Conservation (phyloP, 345 rosid species). For the Gossypium thurberi region DNA sequence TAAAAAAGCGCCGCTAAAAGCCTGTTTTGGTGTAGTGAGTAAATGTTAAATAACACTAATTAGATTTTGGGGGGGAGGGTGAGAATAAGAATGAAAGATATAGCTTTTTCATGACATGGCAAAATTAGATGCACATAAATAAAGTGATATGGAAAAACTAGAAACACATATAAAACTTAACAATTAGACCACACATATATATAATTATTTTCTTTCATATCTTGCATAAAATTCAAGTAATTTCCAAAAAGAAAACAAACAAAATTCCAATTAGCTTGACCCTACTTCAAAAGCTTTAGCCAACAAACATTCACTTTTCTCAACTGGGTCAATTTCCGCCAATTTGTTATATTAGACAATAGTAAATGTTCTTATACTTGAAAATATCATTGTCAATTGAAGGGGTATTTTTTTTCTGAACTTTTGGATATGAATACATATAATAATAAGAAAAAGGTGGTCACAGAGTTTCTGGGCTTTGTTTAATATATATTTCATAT, state of each 20-base stretch:
- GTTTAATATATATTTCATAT: neutral
- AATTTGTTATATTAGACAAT: too few relatives aligned
- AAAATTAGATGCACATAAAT: neutral
- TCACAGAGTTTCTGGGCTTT: neutral
- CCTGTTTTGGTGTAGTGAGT: too few relatives aligned
- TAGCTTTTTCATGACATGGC: too few relatives aligned
- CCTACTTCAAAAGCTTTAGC: neutral
- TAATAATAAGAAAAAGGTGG: neutral
- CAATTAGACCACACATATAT: neutral
- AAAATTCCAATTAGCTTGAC: neutral
- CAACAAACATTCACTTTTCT: neutral
- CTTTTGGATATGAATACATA: neutral
- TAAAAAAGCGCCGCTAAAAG: too few relatives aligned
- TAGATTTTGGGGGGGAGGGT: too few relatives aligned
- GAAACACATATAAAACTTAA: neutral
- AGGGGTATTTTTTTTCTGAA: neutral
- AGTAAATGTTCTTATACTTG: neutral
- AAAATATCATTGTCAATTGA: neutral
- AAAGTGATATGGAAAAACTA: neutral
- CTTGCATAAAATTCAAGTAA: neutral
- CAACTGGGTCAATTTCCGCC: neutral
- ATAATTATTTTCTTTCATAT: neutral
- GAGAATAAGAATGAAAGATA: too few relatives aligned
- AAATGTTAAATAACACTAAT: too few relatives aligned
- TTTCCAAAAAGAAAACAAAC: neutral